Evolutionary conservation across 2,329 filamentous ascomycete species (phyloP).

Genomic region (Cordyceps tenuipes): DNA sequence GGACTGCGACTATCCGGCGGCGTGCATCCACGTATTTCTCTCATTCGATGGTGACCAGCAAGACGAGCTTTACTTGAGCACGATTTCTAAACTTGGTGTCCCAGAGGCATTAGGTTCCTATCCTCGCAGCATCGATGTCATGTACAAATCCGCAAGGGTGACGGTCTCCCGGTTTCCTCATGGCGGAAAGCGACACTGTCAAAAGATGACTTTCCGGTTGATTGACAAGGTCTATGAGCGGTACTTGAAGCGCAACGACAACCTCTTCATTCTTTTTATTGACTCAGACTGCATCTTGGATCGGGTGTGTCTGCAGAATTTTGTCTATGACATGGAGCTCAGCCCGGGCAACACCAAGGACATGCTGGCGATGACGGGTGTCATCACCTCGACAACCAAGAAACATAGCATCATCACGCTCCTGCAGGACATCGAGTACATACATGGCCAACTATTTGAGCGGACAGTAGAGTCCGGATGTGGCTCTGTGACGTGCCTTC

Average conservation of each 20-base stretch:
- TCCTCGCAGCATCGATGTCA: conserved; percentile 83
- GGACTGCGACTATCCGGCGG: conserved; percentile 85
- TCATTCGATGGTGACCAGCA: conserved; percentile 90
- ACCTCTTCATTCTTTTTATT: conserved; percentile 92
- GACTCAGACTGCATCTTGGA: conserved; percentile 96
- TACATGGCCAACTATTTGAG: conserved; percentile 94
- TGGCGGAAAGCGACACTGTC: conserved; percentile 87
- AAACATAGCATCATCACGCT: conserved; percentile 85
- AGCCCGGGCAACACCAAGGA: conserved; percentile 85
- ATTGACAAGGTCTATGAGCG: conserved; percentile 88
- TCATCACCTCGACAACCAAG: conserved; percentile 88
- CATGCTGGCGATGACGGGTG: conserved; percentile 95
- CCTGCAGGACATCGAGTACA: conserved; percentile 95
- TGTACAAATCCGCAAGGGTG: conserved; percentile 72
- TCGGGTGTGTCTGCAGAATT: conserved; percentile 86
- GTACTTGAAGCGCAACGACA: conserved; percentile 80
- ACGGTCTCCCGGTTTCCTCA: conserved; percentile 90
- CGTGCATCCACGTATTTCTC: conserved; percentile 88
- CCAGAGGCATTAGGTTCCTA: conserved; percentile 68
- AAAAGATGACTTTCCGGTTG: conserved; percentile 86
- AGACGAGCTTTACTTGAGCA: conserved; percentile 81
- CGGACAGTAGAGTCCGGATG: conserved; percentile 91
- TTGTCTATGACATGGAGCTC: conserved; percentile 97
- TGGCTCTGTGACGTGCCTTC: conserved; percentile 88
- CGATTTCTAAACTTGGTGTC: conserved; percentile 76